Evolutionary conservation across 2,329 filamentous ascomycete species (phyloP).

Genomic region (Aspergillus hiratsukae): DNA sequence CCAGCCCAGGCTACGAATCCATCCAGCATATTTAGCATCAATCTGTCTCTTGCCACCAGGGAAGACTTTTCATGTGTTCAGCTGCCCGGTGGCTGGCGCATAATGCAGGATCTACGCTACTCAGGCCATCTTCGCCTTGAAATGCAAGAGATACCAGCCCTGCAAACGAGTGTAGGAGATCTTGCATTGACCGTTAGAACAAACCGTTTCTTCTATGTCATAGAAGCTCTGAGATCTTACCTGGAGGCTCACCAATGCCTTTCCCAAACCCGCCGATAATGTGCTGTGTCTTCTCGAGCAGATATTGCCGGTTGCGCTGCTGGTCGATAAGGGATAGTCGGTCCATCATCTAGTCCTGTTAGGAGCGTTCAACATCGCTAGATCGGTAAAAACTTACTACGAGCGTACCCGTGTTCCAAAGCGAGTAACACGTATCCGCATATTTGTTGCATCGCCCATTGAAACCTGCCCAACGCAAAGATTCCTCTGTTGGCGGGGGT

Average conservation of each 20-base stretch:
- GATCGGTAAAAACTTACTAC: constrained; percentile 30
- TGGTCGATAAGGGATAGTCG: constrained; percentile 55
- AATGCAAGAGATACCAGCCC: constrained; percentile 75
- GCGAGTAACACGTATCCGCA: constrained; percentile 92
- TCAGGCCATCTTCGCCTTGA: constrained; percentile 65
- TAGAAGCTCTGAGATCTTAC: constrained; percentile 35
- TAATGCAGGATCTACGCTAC: constrained; percentile 67
- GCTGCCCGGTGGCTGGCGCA: constrained; percentile 61
- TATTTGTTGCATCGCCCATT: constrained; percentile 89
- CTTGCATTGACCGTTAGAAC: constrained; percentile 40
- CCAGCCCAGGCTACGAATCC: not conserved
- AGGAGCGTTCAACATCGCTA: constrained; percentile 7
- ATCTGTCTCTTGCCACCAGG: constrained; percentile 31
- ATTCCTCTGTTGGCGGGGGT: constrained; percentile 18
- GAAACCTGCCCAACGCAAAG: constrained; percentile 63
- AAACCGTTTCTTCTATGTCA: not conserved
- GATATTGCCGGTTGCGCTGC: constrained; percentile 64
- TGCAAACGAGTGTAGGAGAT: constrained; percentile 84
- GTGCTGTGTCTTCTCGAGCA: constrained; percentile 84
- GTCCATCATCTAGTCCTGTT: constrained; percentile 53
- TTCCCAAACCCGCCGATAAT: constrained; percentile 80
- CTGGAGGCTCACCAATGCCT: constrained; percentile 61
- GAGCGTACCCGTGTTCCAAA: constrained; percentile 75
- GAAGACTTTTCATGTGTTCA: constrained; percentile 36
- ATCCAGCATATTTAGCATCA: not conserved